A percentile compares a stretch with the other conserved stretches of the same genome.
phyloP scores from a whole-genome alignment of 2,329 filamentous ascomycete species.

The Alternaria brassicicola region DNA sequence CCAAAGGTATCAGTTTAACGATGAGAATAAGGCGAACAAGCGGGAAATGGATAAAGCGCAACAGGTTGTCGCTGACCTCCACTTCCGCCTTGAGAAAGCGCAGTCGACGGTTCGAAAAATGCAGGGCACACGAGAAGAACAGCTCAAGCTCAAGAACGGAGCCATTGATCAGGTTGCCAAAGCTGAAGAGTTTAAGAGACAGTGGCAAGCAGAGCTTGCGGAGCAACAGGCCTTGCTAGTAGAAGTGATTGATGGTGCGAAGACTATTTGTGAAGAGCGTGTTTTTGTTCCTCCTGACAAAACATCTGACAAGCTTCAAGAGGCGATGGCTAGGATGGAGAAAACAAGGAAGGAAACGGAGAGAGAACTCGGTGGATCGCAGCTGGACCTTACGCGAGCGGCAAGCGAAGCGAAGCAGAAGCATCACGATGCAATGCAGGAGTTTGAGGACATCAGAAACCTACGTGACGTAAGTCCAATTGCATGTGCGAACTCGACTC shows the following conservation, averaged over 20 bases:
- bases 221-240: conserved; percentile 29
- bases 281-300: conserved; percentile 40
- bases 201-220: conserved; percentile 32
- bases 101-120: conserved; percentile 37
- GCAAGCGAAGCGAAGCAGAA: conserved; percentile 40
- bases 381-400: conserved; percentile 34
- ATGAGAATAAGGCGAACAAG: conserved; percentile 40
- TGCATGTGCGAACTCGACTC: not conserved
- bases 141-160: conserved; percentile 52
- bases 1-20: conserved; percentile 53
- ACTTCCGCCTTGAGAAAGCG: conserved; percentile 36
- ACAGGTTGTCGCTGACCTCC: conserved; percentile 29
- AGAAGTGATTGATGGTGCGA: conserved; percentile 31
- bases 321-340: conserved; percentile 37
- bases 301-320: conserved; percentile 40
- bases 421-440: conserved; percentile 28
- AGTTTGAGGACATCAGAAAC: conserved; percentile 22
- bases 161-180: conserved; percentile 45
- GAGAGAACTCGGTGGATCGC: conserved; percentile 43
- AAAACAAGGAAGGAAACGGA: conserved; percentile 38
- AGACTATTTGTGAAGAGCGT: conserved; percentile 30
- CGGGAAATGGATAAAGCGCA: conserved; percentile 38
- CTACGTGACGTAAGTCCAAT: conserved; percentile 24
- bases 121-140: conserved; percentile 39
- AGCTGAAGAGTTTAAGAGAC: conserved; percentile 37